These are phyloP conservation scores for Yamadazyma scolyti DNA, from an alignment of 805 yeast genomes.

Conservation along the genomic window DNA sequence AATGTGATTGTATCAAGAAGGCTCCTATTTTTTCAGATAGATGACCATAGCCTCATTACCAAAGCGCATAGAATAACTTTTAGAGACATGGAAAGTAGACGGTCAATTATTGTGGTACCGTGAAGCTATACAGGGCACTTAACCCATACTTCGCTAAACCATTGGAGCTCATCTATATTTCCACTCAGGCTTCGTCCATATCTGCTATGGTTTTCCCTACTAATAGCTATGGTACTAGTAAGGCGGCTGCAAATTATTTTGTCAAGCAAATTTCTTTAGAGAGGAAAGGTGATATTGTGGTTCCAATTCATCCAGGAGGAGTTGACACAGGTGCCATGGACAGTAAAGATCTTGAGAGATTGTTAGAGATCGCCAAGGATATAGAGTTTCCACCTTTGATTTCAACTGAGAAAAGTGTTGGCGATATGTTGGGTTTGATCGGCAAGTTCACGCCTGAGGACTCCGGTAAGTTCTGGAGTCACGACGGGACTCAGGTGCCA, in stretches of 20 bases:
- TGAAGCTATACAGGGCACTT: constrained; percentile 2
- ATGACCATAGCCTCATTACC: too few species aligned
- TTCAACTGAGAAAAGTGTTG: neutral
- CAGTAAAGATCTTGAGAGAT: too few species aligned
- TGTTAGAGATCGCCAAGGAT: too few species aligned
- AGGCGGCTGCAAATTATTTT: constrained; percentile 29
- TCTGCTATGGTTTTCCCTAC: neutral
- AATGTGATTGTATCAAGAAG: too few species aligned
- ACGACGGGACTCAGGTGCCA: constrained; percentile 6
- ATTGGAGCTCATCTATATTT: neutral
- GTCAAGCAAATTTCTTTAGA: constrained; percentile 19
- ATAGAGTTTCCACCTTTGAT: constrained; percentile 11
- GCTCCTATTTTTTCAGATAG: too few species aligned
- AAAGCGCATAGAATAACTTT: too few species aligned
- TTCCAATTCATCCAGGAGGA: constrained; percentile 36
- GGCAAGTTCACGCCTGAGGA: constrained; percentile 1
- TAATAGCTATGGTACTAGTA: constrained; percentile 26
- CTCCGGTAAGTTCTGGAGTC: constrained; percentile 2
- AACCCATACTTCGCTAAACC: constrained; percentile 1
- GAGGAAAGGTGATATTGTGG: constrained; percentile 19
- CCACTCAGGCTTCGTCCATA: constrained; percentile 12
- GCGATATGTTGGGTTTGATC: neutral
- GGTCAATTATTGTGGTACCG: constrained; percentile 3
- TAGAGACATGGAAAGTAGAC: too few species aligned
- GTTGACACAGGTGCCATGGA: constrained; percentile 35